A percentile compares a stretch with the other conserved stretches of the same genome.
Conservation (phyloP, 2,329 filamentous ascomycete species). For the Pestalotiopsis sp. region DNA sequence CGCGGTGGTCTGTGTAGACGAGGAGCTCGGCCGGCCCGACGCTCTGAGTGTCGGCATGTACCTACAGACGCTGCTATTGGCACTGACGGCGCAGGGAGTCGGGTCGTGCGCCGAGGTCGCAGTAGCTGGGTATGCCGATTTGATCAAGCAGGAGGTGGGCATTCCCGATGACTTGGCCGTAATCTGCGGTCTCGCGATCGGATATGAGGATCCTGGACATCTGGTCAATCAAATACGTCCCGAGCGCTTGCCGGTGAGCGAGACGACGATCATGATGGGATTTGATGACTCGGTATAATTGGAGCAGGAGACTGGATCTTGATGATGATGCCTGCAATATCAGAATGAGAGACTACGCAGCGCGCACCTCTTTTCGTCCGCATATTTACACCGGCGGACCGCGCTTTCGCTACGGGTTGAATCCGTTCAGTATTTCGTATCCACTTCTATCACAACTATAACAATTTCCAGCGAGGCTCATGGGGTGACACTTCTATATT, state of each 20-base stretch:
- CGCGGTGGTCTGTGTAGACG: not conserved
- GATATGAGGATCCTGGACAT: not conserved
- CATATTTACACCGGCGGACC: too few relatives aligned
- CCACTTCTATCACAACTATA: too few relatives aligned
- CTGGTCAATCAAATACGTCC: not conserved
- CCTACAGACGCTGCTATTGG: constrained; percentile 3
- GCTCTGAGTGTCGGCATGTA: constrained; percentile 6
- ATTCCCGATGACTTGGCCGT: not conserved
- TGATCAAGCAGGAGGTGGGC: not conserved
- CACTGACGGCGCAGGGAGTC: not conserved
- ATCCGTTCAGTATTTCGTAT: too few relatives aligned
- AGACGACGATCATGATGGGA: not conserved
- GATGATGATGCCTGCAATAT: too few relatives aligned
- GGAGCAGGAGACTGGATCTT: too few relatives aligned
- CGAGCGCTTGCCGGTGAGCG: not conserved
- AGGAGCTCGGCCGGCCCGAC: constrained; percentile 3
- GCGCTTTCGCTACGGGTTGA: too few relatives aligned
- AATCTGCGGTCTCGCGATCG: not conserved
- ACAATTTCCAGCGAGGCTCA: too few relatives aligned
- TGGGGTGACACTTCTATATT: too few relatives aligned
- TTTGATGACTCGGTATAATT: not conserved
- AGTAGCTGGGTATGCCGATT: constrained; percentile 1
- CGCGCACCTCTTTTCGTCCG: too few relatives aligned
- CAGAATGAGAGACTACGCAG: too few relatives aligned
- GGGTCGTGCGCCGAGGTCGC: constrained; percentile 3